A percentile compares a stretch with the other conserved stretches of the same genome.
These are phyloP conservation scores for Cymbidium sinense DNA, from an alignment of 106 monocot genomes.

Conservation along the genomic window DNA sequence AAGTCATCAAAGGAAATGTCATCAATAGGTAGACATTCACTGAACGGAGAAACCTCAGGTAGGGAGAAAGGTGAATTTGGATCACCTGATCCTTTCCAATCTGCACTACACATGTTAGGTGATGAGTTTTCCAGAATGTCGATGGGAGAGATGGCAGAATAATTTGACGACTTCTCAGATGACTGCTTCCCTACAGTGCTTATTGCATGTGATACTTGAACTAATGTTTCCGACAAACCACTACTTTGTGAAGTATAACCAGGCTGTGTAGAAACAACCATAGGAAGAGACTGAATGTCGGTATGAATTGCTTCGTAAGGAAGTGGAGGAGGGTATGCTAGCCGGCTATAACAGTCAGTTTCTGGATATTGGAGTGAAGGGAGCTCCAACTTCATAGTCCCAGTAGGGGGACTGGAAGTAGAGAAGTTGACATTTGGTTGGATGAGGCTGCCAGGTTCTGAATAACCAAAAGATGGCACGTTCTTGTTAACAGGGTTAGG, in stretches of 20 bases:
- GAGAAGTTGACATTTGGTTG: constrained; percentile 57
- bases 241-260: constrained; percentile 18
- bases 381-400: constrained; percentile 80
- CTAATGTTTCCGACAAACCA: constrained; percentile 39
- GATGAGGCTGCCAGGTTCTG: constrained; percentile 45
- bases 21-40: constrained; percentile 26
- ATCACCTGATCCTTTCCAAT: constrained; percentile 17
- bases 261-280: constrained; percentile 13
- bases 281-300: constrained; percentile 20
- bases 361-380: constrained; percentile 94
- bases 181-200: too few relatives aligned
- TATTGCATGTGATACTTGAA: constrained; percentile 6
- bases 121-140: neutral
- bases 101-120: constrained; percentile 4
- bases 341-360: constrained; percentile 14
- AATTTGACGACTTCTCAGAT: too few relatives aligned
- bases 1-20: constrained; percentile 25
- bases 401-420: constrained; percentile 38
- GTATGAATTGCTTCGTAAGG: constrained; percentile 19
- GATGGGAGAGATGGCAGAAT: too few relatives aligned
- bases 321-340: neutral
- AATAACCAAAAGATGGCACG: constrained; percentile 13
- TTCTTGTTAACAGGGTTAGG: constrained; percentile 24
- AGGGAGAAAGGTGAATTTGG: constrained; percentile 26
- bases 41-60: constrained; percentile 35